Evolutionary conservation across 2,329 filamentous ascomycete genomes (phyloP).

Genomic region (Penicillium sp.): DNA sequence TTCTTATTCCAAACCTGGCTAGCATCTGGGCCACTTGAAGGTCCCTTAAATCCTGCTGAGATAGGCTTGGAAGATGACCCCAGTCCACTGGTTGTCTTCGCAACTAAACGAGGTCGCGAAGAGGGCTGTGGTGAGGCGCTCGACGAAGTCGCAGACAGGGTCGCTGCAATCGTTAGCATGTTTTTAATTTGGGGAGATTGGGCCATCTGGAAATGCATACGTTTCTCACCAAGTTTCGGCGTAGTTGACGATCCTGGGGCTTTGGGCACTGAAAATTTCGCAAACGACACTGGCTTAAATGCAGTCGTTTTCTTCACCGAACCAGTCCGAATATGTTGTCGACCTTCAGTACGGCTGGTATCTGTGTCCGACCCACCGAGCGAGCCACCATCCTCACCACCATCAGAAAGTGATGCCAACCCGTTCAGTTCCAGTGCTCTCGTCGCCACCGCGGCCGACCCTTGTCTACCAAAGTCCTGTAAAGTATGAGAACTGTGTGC

Average conservation of each 20-base stretch:
- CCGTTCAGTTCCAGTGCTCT: slow-evolving; percentile 39
- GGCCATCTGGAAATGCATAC: slow-evolving; percentile 28
- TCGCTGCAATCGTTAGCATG: slow-evolving; percentile 22
- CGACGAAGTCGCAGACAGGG: slow-evolving; percentile 35
- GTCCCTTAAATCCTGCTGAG: slow-evolving; percentile 42
- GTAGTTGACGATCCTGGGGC: slow-evolving; percentile 51
- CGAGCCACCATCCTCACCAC: slow-evolving; percentile 37
- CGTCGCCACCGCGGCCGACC: slow-evolving; percentile 29
- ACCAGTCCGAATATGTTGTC: slow-evolving; percentile 42
- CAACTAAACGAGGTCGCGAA: slow-evolving; percentile 58
- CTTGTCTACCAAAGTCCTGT: slow-evolving; percentile 17
- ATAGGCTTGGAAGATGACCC: slow-evolving; percentile 48
- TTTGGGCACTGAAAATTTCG: slow-evolving; percentile 63
- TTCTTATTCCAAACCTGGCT: slow-evolving; percentile 69
- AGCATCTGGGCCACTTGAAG: slow-evolving; percentile 56
- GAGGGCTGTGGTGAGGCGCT: slow-evolving; percentile 38
- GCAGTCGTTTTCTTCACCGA: slow-evolving; percentile 58
- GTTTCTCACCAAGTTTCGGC: slow-evolving; percentile 54
- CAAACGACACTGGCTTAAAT: slow-evolving; percentile 64
- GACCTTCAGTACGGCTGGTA: slow-evolving; percentile 53
- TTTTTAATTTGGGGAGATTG: background rate
- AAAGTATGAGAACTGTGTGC: slow-evolving; percentile 9
- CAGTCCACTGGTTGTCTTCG: slow-evolving; percentile 56
- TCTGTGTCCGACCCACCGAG: slow-evolving; percentile 60
- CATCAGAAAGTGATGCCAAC: slow-evolving; percentile 31